Evolutionary conservation across 805 yeast species (phyloP).

Genomic region (Debaryomyces tyrocola): DNA sequence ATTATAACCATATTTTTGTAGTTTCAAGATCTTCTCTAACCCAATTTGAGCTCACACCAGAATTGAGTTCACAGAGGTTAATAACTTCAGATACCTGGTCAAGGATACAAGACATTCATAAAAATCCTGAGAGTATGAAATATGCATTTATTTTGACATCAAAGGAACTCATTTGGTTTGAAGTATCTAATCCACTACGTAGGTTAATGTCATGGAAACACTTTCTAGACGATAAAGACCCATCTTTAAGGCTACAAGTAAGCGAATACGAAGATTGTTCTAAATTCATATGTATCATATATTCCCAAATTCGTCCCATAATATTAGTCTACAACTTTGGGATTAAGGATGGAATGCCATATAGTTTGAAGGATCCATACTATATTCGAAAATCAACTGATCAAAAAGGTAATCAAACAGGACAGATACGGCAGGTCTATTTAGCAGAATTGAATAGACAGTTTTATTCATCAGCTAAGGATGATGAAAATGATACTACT

Average conservation of each 20-base stretch:
- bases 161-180: slow-evolving; percentile 59
- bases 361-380: slow-evolving; percentile 32
- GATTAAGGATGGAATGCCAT: slow-evolving; percentile 22
- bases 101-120: slow-evolving; percentile 43
- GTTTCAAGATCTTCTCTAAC: slow-evolving; percentile 47
- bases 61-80: slow-evolving; percentile 25
- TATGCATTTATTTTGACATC: slow-evolving; percentile 61
- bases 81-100: slow-evolving; percentile 58
- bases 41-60: slow-evolving; percentile 19
- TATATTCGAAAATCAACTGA: slow-evolving; percentile 10
- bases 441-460: slow-evolving; percentile 6
- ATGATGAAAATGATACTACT: not conserved
- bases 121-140: slow-evolving; percentile 18
- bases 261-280: slow-evolving; percentile 19
- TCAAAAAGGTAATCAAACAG: not conserved
- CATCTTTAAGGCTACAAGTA: slow-evolving; percentile 45
- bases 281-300: slow-evolving; percentile 23
- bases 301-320: slow-evolving; percentile 28
- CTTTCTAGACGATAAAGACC: slow-evolving; percentile 53
- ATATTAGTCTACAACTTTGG: slow-evolving; percentile 35
- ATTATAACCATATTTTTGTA: slow-evolving; percentile 22
- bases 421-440: slow-evolving; percentile 13
- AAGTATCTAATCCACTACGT: slow-evolving; percentile 28
- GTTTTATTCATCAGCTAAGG: slow-evolving; percentile 6
- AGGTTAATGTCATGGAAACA: slow-evolving; percentile 75